Evolutionary conservation across 331 rosid species (phyloP).

Genomic region (Quercus phellos): DNA sequence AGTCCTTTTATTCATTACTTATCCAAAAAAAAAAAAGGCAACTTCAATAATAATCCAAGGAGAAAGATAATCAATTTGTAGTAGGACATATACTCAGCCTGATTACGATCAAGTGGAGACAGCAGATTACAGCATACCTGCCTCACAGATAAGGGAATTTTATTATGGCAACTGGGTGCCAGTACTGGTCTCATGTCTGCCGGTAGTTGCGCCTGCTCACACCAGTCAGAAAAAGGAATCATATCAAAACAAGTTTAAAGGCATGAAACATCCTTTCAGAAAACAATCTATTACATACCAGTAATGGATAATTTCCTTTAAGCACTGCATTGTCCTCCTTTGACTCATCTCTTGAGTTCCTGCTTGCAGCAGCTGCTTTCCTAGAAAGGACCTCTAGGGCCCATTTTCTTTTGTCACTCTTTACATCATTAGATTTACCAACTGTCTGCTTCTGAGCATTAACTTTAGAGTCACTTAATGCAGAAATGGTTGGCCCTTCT

Average conservation of each 20-base stretch:
- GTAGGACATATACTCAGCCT: neutral
- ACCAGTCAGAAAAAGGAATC: constrained; percentile 32
- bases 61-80: neutral
- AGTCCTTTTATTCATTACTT: too few species aligned
- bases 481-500: constrained; percentile 37
- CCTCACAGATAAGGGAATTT: constrained; percentile 75
- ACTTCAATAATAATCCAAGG: neutral
- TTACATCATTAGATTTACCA: constrained; percentile 41
- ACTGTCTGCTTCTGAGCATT: constrained; percentile 32
- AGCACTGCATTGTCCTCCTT: constrained; percentile 51
- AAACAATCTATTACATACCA: constrained; percentile 50
- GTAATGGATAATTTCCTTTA: constrained; percentile 80
- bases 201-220: constrained; percentile 82
- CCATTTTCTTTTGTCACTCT: constrained; percentile 91
- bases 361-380: constrained; percentile 55
- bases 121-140: constrained; percentile 56
- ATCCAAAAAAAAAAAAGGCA: neutral
- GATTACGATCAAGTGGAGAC: neutral
- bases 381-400: constrained; percentile 89
- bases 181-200: constrained; percentile 80
- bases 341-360: constrained; percentile 36
- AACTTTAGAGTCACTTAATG: constrained; percentile 42
- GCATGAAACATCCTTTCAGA: constrained; percentile 11
- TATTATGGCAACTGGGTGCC: constrained; percentile 65
- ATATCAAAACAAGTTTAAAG: constrained; percentile 16